phyloP scores from a whole-genome alignment of 768 basidiomycete species.

The Macrolepiota albuminosa region DNA sequence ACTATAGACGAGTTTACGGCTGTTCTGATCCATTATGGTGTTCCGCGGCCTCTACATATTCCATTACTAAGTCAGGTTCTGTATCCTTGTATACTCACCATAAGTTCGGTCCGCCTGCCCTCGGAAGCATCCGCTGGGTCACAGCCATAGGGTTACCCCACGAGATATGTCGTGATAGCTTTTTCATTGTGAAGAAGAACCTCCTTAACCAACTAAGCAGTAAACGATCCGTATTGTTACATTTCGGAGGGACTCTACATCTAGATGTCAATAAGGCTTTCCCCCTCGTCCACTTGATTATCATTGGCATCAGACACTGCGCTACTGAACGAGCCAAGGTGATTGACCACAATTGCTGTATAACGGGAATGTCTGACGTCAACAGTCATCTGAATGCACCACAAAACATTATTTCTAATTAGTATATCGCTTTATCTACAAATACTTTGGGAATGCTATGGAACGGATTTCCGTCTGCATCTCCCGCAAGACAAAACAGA shows the following conservation, averaged over 20 bases:
- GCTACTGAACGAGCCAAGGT: background rate
- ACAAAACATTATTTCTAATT: background rate
- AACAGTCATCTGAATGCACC: background rate
- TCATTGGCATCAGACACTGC: too few species aligned
- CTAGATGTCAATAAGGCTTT: background rate
- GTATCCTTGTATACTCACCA: too few species aligned
- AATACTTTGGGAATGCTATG: background rate
- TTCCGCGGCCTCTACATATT: background rate
- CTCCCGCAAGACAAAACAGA: too few species aligned
- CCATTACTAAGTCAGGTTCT: background rate
- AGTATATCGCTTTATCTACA: background rate
- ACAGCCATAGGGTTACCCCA: background rate
- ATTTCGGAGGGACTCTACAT: background rate
- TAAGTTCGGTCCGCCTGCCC: background rate
- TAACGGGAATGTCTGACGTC: background rate
- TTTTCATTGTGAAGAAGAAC: background rate
- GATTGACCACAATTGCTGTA: too few species aligned
- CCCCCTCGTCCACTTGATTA: too few species aligned
- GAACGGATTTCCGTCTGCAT: background rate
- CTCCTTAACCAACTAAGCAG: background rate
- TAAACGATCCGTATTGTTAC: background rate
- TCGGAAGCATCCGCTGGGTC: background rate
- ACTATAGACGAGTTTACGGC: background rate
- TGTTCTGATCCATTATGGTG: background rate
- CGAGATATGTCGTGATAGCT: background rate